phyloP scores from a whole-genome alignment of 768 basidiomycete genomes.

The Lanmaoa rubissima region DNA sequence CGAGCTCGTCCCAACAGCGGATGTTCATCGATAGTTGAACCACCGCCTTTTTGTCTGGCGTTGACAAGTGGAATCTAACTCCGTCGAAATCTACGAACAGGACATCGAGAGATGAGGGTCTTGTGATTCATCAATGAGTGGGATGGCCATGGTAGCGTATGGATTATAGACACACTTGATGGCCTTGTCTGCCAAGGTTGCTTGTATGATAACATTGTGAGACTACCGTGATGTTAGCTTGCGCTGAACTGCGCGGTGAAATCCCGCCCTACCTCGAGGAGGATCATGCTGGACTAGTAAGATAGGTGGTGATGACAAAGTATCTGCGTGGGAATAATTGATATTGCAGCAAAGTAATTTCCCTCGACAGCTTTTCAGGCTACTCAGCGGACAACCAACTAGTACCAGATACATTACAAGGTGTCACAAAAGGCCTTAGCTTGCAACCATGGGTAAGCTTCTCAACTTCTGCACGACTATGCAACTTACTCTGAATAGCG shows the following conservation, averaged over 20 bases:
- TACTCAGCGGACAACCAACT: constrained; percentile 5
- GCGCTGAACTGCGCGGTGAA: neutral
- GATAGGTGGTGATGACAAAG: constrained; percentile 14
- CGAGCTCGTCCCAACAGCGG: constrained; percentile 94
- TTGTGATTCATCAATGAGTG: constrained; percentile 35
- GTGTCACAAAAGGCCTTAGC: constrained; percentile 11
- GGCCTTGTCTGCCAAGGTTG: constrained; percentile 83
- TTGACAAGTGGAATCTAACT: constrained; percentile 90
- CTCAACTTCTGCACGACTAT: neutral
- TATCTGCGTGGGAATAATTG: constrained; percentile 30
- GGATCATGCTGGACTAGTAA: constrained; percentile 55
- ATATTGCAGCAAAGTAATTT: constrained; percentile 20
- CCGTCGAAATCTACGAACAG: constrained; percentile 98
- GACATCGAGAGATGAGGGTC: constrained; percentile 89
- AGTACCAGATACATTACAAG: constrained; percentile 7
- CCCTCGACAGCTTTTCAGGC: constrained; percentile 21
- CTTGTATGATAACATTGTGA: constrained; percentile 91
- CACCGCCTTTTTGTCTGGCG: constrained; percentile 77
- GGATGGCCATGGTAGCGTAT: constrained; percentile 1
- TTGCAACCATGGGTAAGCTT: constrained; percentile 29
- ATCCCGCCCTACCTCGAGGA: constrained; percentile 63
- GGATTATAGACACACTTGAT: constrained; percentile 56
- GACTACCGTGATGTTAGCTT: constrained; percentile 46
- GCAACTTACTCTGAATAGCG: constrained; percentile 43
- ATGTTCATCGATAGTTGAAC: constrained; percentile 94